Evolutionary conservation across 495 filamentous ascomycete genomes (phyloP).

Genomic region (Aspergillus cavernicola): DNA sequence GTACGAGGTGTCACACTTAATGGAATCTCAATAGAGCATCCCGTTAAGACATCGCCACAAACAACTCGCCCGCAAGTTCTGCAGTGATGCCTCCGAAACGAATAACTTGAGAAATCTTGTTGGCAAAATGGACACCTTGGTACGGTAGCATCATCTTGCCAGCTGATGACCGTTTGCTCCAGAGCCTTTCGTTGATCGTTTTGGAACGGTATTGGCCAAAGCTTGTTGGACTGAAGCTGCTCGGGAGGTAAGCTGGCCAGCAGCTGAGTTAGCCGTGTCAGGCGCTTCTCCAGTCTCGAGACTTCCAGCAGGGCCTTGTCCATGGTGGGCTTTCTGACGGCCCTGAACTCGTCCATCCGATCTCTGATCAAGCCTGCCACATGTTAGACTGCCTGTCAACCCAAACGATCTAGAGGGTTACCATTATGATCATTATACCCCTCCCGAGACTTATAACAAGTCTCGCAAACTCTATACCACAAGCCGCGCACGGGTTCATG

Average conservation of each 20-base stretch:
- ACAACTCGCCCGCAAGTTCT: slow-evolving; percentile 89
- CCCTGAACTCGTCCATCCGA: slow-evolving; percentile 64
- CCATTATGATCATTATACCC: slow-evolving; percentile 91
- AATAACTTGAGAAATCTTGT: slow-evolving; percentile 87
- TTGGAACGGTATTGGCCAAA: slow-evolving; percentile 58
- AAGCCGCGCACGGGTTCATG: slow-evolving; percentile 90
- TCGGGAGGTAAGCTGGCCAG: slow-evolving; percentile 68
- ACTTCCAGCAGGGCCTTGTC: slow-evolving; percentile 83
- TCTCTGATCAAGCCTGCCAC: slow-evolving; percentile 55
- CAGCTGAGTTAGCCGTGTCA: slow-evolving; percentile 85
- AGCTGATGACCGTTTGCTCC: slow-evolving; percentile 88
- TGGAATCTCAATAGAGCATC: slow-evolving; percentile 79
- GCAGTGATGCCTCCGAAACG: slow-evolving; percentile 90
- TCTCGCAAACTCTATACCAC: slow-evolving; percentile 96
- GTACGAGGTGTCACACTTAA: slow-evolving; percentile 70
- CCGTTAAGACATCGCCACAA: slow-evolving; percentile 79
- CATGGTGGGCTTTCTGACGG: slow-evolving; percentile 67
- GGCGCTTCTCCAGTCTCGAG: slow-evolving; percentile 81
- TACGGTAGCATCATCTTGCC: slow-evolving; percentile 88
- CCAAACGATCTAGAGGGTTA: slow-evolving; percentile 10
- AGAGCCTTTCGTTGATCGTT: slow-evolving; percentile 67
- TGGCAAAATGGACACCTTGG: slow-evolving; percentile 85
- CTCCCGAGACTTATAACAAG: slow-evolving; percentile 92
- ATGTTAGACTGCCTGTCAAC: slow-evolving; percentile 14
- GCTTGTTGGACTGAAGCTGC: slow-evolving; percentile 45